phyloP scores from a whole-genome alignment of 345 rosid species.

The Linum lewisii region DNA sequence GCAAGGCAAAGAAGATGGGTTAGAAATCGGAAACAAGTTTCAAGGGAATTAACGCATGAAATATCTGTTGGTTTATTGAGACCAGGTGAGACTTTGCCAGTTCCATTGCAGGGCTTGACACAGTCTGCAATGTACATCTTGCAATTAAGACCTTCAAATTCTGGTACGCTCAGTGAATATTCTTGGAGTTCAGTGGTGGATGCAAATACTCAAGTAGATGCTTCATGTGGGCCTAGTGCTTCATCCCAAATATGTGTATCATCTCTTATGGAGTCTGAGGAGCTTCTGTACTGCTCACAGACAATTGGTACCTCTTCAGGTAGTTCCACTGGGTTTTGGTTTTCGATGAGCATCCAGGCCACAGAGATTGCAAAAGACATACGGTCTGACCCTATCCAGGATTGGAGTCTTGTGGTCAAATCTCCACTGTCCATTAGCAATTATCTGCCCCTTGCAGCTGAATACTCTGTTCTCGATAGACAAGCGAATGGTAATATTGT shows the following conservation, averaged over 20 bases:
- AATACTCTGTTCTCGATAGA: conserved; percentile 69
- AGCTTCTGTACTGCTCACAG: conserved; percentile 58
- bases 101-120: conserved; percentile 59
- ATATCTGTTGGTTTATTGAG: conserved; percentile 52
- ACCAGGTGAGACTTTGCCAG: conserved; percentile 65
- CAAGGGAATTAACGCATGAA: conserved; percentile 27
- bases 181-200: conserved; percentile 81
- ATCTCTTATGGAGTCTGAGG: conserved; percentile 54
- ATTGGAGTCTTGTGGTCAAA: conserved; percentile 79
- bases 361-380: conserved; percentile 76
- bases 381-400: conserved; percentile 67
- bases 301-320: conserved; percentile 51
- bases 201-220: conserved; percentile 25
- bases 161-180: conserved; percentile 38
- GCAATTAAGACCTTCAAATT: conserved; percentile 48
- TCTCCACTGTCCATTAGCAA: conserved; percentile 71
- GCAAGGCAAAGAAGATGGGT: conserved; percentile 67
- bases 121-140: conserved; percentile 52
- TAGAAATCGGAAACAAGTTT: conserved; percentile 33
- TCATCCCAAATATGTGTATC: conserved; percentile 56
- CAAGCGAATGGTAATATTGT: conserved; percentile 51
- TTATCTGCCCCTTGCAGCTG: conserved; percentile 80
- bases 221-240: conserved; percentile 25
- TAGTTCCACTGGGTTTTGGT: conserved; percentile 54
- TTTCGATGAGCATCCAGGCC: conserved; percentile 67